Evolutionary conservation across 257 asterid species (phyloP).

Genomic region (Jacaranda mimosifolia): DNA sequence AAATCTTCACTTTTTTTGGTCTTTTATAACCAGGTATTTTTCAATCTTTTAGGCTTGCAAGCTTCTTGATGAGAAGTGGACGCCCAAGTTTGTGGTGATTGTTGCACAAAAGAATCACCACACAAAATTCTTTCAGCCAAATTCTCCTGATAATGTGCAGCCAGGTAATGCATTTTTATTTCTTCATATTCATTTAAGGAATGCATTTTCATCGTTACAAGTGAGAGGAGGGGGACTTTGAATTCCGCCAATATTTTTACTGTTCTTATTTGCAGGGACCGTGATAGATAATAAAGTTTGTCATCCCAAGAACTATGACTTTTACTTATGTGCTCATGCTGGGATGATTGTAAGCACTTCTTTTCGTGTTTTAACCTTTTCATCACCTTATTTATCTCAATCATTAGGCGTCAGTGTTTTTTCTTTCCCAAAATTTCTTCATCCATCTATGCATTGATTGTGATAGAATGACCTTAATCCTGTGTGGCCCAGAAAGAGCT

Average conservation of each 20-base stretch:
- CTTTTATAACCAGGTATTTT: background rate
- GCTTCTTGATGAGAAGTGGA: slow-evolving; percentile 74
- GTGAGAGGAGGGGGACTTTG: background rate
- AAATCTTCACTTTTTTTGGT: background rate
- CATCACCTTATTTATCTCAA: background rate
- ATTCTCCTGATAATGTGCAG: slow-evolving; percentile 79
- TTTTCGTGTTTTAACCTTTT: background rate
- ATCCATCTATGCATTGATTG: too few relatives aligned
- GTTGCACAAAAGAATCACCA: slow-evolving; percentile 90
- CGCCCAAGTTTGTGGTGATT: slow-evolving; percentile 75
- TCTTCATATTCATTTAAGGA: background rate
- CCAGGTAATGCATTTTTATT: slow-evolving; percentile 55
- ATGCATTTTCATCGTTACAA: background rate
- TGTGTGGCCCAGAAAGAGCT: too few relatives aligned
- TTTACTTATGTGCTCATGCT: slow-evolving; percentile 81
- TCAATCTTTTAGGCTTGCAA: slow-evolving; percentile 68
- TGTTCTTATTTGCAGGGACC: slow-evolving; percentile 61
- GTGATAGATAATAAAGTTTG: slow-evolving; percentile 75
- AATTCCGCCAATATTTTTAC: background rate
- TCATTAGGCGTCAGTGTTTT: background rate
- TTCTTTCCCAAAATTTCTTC: background rate
- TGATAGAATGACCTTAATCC: too few relatives aligned
- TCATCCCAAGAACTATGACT: slow-evolving; percentile 79
- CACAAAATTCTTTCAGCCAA: slow-evolving; percentile 76
- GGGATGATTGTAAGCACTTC: slow-evolving; percentile 72